phyloP scores from a whole-genome alignment of 352 stramenopile genomes.

The Globisporangium rhizosaccharum region DNA sequence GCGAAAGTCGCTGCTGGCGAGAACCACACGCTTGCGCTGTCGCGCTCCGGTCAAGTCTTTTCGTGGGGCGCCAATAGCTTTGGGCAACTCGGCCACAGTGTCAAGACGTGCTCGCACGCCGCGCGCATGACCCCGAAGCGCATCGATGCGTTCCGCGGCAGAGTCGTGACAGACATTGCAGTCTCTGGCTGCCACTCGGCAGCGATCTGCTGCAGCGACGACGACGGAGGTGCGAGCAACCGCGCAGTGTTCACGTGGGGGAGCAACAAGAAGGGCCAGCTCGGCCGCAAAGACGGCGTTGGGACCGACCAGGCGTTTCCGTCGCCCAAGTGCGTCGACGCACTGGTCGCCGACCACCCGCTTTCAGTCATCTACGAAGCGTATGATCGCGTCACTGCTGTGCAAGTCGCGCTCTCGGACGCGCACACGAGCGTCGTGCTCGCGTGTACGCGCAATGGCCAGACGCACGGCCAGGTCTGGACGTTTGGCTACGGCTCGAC shows the following conservation, averaged over 20 bases:
- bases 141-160: constrained; percentile 59
- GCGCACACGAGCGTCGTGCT: constrained; percentile 70
- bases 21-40: constrained; percentile 77
- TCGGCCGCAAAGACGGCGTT: constrained; percentile 72
- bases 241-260: constrained; percentile 69
- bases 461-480: constrained; percentile 64
- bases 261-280: constrained; percentile 73
- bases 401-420: constrained; percentile 65
- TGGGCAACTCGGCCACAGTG: constrained; percentile 60
- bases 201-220: constrained; percentile 42
- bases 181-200: constrained; percentile 69
- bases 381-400: constrained; percentile 32
- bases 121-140: constrained; percentile 66
- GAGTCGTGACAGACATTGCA: constrained; percentile 54
- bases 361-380: constrained; percentile 60
- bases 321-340: constrained; percentile 52
- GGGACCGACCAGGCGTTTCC: constrained; percentile 59
- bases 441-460: constrained; percentile 43
- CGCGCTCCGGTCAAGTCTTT: constrained; percentile 58
- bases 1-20: constrained; percentile 66
- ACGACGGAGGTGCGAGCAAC: too few species aligned
- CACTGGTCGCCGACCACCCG: constrained; percentile 40
- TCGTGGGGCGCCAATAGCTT: constrained; percentile 85
- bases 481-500: constrained; percentile 74
- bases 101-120: constrained; percentile 49